phyloP scores from a whole-genome alignment of 2,329 filamentous ascomycete species.

The Aquanectria penicillioides region DNA sequence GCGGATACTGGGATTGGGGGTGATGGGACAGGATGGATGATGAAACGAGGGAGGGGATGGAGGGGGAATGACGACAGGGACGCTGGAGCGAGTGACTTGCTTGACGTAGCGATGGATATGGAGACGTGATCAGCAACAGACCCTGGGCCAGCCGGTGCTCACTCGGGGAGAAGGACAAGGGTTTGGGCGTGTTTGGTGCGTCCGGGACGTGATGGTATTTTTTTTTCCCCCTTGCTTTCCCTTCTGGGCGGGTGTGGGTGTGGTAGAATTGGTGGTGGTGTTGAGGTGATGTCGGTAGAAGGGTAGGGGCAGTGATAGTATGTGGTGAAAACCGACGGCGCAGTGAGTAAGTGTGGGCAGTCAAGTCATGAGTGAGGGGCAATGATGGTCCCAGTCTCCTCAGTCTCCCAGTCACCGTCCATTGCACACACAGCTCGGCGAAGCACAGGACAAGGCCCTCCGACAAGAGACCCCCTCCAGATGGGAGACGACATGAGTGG shows the following conservation, averaged over 20 bases:
- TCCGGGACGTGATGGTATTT: background rate
- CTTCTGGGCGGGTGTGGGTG: constrained; percentile 3
- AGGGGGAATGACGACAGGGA: constrained; percentile 19
- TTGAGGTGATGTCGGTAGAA: constrained; percentile 13
- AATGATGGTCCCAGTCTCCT: constrained; percentile 28
- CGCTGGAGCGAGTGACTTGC: constrained; percentile 11
- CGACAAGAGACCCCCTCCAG: background rate
- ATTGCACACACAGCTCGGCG: no score
- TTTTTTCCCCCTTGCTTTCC: constrained; percentile 12
- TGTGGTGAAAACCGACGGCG: constrained; percentile 35
- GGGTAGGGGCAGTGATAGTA: constrained; percentile 25
- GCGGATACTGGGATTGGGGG: background rate
- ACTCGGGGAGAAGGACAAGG: background rate
- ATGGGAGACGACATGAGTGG: background rate
- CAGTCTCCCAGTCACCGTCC: constrained; percentile 9
- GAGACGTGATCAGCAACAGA: constrained; percentile 1
- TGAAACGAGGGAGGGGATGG: constrained; percentile 16
- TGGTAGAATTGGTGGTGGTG: constrained; percentile 26
- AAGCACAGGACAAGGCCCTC: constrained; percentile 22
- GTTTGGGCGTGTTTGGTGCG: background rate
- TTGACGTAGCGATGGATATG: no score
- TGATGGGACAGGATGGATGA: constrained; percentile 17
- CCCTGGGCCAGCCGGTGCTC: background rate
- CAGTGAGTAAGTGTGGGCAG: constrained; percentile 39
- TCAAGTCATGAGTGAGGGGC: constrained; percentile 42